Conservation (phyloP, 495 filamentous ascomycete genomes). For the Terfezia boudieri region DNA sequence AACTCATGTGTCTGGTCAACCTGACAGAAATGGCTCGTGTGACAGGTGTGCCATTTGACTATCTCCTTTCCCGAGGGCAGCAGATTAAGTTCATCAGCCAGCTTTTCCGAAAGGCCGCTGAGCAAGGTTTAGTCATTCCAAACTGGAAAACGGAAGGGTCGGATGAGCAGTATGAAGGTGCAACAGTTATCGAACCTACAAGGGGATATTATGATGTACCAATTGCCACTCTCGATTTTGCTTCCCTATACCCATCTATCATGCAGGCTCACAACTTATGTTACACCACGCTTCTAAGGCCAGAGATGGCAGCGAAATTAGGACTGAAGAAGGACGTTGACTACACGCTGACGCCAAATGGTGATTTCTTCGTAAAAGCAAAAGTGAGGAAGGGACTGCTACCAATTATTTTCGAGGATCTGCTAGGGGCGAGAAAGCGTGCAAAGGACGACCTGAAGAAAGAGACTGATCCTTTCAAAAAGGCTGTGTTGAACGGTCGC, state of each 20-base stretch:
- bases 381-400: conserved; percentile 82
- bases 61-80: conserved; percentile 72
- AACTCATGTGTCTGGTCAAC: conserved; percentile 90
- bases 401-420: conserved; percentile 83
- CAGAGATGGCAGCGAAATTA: conserved; percentile 49
- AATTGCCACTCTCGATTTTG: conserved; percentile 95
- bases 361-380: conserved; percentile 74
- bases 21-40: conserved; percentile 99
- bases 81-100: conserved; percentile 97
- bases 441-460: conserved; percentile 77
- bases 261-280: conserved; percentile 98
- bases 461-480: conserved; percentile 91
- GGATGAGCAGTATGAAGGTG: conserved; percentile 86
- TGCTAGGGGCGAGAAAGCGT: conserved; percentile 70
- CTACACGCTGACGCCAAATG: conserved; percentile 87
- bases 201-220: conserved; percentile 84
- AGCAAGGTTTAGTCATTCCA: conserved; percentile 82
- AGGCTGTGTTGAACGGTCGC: conserved; percentile 90
- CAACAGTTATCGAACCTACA: conserved; percentile 89
- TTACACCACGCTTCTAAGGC: conserved; percentile 85
- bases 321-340: conserved; percentile 64
- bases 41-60: conserved; percentile 95
- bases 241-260: conserved; percentile 92
- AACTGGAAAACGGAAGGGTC: conserved; percentile 41
- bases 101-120: conserved; percentile 79